Base-by-base conservation (phyloP, 169 alveolate species). In the Perkinsus olseni region DNA sequence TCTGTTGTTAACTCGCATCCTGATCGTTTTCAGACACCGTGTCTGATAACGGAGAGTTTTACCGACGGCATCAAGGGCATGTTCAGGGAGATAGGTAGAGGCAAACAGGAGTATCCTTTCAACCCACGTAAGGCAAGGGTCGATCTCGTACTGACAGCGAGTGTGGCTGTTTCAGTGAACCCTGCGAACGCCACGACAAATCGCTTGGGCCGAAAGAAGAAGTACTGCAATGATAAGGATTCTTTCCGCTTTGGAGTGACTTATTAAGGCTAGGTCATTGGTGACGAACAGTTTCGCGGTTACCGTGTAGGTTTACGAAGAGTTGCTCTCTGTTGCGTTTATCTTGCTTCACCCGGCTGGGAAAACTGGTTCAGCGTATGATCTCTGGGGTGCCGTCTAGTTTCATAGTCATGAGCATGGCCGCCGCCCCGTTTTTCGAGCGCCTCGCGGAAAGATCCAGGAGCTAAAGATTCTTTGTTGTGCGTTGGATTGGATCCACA, bases 401-500 rank as follows among this genome's bases (percentile, higher is more conserved):
- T 40, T 40, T 40, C 11, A 6, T 40, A 6, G 21, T 11, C 11
- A 6, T 40, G 50, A 11, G 50, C 50, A 40, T 40, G 21, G 11
- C 50, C 3, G 50, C 50, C 11, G 21, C 50, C 50, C 50, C 31
- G 31, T 13, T 62, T 28, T 62, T 62, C 82, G 31, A 62, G 1
- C 82, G 82, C 36, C 82, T 62, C 28, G 93, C 93, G 91, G 74
- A 94, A 93, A 1, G 96, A 95, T 91, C 48, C 94, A 38, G 93
- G 1, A 40, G 24, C 62, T 10, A 36, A 82, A 92, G 94, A 94
- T 48, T 94, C 96, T 38, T 93, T 94, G 82, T 95, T 95, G 39
- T 94, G 95, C 91, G 95, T 94, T 38, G 96, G 96, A 39, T 91
- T 95, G 38, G 95, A 94, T 74, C 96, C 96, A 0, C 94, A 91